Evolutionary conservation across 2,329 filamentous ascomycete genomes (phyloP).

Genomic region (Aspergillus pseudoterreus): DNA sequence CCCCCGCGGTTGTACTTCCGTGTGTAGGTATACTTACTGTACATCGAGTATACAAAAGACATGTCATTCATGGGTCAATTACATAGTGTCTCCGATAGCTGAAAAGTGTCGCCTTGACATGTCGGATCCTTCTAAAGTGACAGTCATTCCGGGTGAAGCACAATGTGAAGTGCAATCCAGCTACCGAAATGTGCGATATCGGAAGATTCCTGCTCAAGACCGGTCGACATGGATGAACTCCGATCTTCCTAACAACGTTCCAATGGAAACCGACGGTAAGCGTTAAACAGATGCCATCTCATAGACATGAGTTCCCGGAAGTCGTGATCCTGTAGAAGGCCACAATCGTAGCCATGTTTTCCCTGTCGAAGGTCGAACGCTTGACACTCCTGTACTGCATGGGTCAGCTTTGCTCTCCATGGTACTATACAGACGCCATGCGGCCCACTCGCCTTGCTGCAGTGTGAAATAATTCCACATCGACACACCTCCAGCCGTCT

Average conservation of each 20-base stretch:
- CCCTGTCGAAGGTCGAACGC: neutral
- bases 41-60: neutral
- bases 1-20: conserved; percentile 8
- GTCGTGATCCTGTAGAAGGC: neutral
- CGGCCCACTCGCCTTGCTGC: neutral
- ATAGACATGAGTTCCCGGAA: neutral
- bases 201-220: neutral
- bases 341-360: neutral
- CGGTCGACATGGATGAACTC: neutral
- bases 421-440: neutral
- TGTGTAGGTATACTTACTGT: neutral
- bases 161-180: neutral
- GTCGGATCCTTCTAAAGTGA: no score
- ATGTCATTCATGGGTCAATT: neutral
- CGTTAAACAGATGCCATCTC: neutral
- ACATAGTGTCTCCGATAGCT: no score
- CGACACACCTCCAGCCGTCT: neutral
- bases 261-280: neutral
- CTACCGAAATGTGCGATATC: conserved; percentile 1
- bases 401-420: neutral
- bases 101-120: no score
- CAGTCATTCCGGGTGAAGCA: neutral
- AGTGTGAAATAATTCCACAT: neutral
- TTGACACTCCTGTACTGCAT: neutral
- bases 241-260: neutral